Conservation (phyloP, 768 basidiomycete species). For the Phaeolepiota aurea region DNA sequence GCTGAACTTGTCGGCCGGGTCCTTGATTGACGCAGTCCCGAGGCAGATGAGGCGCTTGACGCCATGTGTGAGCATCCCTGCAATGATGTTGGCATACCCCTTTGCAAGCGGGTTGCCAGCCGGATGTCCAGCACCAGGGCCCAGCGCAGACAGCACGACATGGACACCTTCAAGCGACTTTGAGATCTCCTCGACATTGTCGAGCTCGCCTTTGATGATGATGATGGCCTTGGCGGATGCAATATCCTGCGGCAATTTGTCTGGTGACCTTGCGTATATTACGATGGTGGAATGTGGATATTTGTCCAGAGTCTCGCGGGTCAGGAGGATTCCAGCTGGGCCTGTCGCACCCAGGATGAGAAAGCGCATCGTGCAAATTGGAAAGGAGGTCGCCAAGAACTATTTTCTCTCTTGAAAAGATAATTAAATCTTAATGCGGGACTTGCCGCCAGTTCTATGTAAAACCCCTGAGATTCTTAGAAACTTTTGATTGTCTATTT, state of each 20-base stretch:
- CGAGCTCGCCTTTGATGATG: slow-evolving; percentile 47
- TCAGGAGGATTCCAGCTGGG: slow-evolving; percentile 45
- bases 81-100: slow-evolving; percentile 48
- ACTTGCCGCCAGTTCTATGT: neutral
- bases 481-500: no score
- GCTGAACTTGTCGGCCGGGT: slow-evolving; percentile 51
- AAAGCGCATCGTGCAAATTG: slow-evolving; percentile 26
- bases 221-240: slow-evolving; percentile 31
- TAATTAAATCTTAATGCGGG: neutral
- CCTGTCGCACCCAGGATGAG: slow-evolving; percentile 74
- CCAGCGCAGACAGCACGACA: slow-evolving; percentile 60
- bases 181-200: slow-evolving; percentile 40
- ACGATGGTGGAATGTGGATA: slow-evolving; percentile 34
- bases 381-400: neutral
- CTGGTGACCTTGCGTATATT: slow-evolving; percentile 55
- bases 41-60: slow-evolving; percentile 58
- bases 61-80: slow-evolving; percentile 40
- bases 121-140: slow-evolving; percentile 36
- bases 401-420: neutral
- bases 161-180: slow-evolving; percentile 49
- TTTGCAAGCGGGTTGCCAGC: slow-evolving; percentile 51
- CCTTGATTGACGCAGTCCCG: slow-evolving; percentile 58
- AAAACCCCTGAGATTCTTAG: no score
- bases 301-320: slow-evolving; percentile 42
- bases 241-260: slow-evolving; percentile 51